Evolutionary conservation across 345 rosid species (phyloP).

Genomic region (Psidium friedrichsthalianum): DNA sequence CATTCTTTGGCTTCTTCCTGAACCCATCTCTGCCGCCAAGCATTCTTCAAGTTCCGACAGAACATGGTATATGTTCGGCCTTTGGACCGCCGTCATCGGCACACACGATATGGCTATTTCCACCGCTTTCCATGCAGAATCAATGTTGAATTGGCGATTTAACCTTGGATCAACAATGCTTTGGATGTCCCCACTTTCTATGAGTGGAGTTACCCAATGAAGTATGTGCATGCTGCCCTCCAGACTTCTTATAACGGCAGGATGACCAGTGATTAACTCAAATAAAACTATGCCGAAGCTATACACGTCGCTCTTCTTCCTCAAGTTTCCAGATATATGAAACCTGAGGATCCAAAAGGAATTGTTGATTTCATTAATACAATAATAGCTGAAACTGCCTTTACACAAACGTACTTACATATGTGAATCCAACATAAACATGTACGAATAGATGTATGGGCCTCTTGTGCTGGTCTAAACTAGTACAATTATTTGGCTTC

Average conservation of each 20-base stretch:
- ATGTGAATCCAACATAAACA: background rate
- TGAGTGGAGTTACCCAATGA: constrained; percentile 20
- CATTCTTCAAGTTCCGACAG: too few species aligned
- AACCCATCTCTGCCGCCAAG: too few species aligned
- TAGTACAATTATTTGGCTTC: background rate
- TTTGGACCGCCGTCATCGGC: too few species aligned
- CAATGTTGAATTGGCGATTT: constrained; percentile 10
- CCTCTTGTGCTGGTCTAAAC: background rate
- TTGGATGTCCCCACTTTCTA: constrained; percentile 27
- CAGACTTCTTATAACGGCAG: constrained; percentile 17
- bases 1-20: too few species aligned
- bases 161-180: constrained; percentile 30
- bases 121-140: constrained; percentile 32
- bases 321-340: constrained; percentile 4
- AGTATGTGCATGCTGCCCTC: constrained; percentile 16
- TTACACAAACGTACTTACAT: background rate
- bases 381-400: background rate
- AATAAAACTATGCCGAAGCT: constrained; percentile 41
- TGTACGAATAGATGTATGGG: background rate
- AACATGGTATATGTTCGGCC: too few species aligned
- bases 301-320: constrained; percentile 42
- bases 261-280: constrained; percentile 35
- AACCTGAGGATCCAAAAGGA: background rate
- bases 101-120: too few species aligned
- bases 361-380: background rate